Evolutionary conservation across 2,329 filamentous ascomycete genomes (phyloP).

Genomic region (Lanzia echinophila): DNA sequence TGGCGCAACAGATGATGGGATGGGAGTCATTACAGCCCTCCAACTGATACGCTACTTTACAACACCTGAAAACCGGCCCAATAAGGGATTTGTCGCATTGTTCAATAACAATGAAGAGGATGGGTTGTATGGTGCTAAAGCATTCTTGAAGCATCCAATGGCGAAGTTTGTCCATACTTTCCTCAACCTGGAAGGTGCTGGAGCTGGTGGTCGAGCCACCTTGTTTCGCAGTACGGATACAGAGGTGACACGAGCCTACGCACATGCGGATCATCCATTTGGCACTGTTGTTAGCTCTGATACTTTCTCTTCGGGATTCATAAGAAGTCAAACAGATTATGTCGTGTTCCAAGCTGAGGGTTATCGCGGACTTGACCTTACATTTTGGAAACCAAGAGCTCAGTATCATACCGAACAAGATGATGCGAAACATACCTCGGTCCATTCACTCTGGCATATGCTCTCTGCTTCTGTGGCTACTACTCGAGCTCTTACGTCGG

Average conservation of each 20-base stretch:
- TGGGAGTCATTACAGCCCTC: conserved; percentile 79
- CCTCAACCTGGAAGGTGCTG: conserved; percentile 90
- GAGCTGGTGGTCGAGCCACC: conserved; percentile 80
- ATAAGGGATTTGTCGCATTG: conserved; percentile 72
- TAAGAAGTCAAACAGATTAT: conserved; percentile 87
- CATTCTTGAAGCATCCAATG: conserved; percentile 77
- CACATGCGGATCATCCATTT: conserved; percentile 66
- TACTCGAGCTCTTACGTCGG: conserved; percentile 61
- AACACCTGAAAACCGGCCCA: conserved; percentile 61
- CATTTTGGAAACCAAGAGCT: conserved; percentile 80
- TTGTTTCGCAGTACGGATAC: conserved; percentile 85
- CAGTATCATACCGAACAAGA: conserved; percentile 91
- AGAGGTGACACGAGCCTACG: conserved; percentile 76
- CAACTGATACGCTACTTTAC: conserved; percentile 87
- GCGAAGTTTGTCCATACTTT: conserved; percentile 79
- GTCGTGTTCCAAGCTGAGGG: conserved; percentile 74
- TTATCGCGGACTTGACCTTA: conserved; percentile 82
- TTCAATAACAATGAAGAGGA: conserved; percentile 98
- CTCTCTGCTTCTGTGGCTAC: conserved; percentile 75
- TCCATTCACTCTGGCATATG: conserved; percentile 83
- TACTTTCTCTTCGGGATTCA: conserved; percentile 71
- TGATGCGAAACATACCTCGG: conserved; percentile 71
- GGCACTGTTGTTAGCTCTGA: conserved; percentile 77
- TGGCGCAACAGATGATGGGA: conserved; percentile 89
- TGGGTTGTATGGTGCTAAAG: conserved; percentile 77